phyloP scores from a whole-genome alignment of 2,329 filamentous ascomycete genomes.

The Aspergillus latus region DNA sequence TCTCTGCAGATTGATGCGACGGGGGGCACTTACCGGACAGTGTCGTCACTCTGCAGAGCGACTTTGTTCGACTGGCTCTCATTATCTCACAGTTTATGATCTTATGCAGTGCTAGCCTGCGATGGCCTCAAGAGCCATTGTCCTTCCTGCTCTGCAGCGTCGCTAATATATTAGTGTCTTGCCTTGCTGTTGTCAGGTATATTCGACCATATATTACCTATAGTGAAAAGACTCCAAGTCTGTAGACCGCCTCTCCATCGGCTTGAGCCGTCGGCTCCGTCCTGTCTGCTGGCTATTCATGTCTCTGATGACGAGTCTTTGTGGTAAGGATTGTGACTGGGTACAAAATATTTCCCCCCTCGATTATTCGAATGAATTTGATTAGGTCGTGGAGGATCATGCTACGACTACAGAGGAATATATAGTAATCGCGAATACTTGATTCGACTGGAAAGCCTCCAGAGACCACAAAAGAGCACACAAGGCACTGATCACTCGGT shows the following conservation, averaged over 20 bases:
- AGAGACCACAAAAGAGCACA: no score
- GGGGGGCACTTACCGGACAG: slow-evolving; percentile 8
- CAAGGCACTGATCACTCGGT: not conserved
- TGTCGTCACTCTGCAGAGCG: slow-evolving; percentile 17
- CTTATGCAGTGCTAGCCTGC: not conserved
- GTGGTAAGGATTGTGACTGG: not conserved
- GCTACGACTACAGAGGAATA: not conserved
- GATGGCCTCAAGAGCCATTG: not conserved
- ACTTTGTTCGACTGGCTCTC: not conserved
- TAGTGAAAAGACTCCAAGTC: no score
- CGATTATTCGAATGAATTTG: not conserved
- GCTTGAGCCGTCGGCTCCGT: slow-evolving; percentile 12
- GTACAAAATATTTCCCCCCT: not conserved
- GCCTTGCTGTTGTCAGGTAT: not conserved
- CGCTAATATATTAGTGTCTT: not conserved
- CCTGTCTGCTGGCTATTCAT: not conserved
- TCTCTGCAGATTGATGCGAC: slow-evolving; percentile 17
- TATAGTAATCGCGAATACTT: not conserved
- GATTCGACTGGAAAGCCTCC: not conserved
- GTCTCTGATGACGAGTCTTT: slow-evolving; percentile 2
- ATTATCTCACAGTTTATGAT: slow-evolving; percentile 1
- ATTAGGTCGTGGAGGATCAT: not conserved
- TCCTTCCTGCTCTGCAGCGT: not conserved
- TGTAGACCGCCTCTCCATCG: slow-evolving; percentile 4
- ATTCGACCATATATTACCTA: no score